Evolutionary conservation across 148 eudicot species (phyloP), one percentile per base, ranked within the genome.

Genomic region (Linanthus parryae): DNA sequence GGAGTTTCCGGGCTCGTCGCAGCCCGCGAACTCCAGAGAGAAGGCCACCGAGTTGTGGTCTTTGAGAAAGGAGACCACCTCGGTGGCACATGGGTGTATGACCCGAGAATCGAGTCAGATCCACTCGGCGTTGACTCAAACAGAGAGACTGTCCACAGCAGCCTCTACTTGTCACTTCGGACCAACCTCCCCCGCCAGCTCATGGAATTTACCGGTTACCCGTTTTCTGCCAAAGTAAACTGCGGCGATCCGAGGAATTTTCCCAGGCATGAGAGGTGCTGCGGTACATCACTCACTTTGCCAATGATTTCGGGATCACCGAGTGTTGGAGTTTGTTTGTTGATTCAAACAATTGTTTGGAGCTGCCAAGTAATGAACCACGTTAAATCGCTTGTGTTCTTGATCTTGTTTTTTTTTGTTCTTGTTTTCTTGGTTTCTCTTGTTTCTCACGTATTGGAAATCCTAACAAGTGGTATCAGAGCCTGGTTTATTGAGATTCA

Each of bases 1-100:
- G 98, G 98, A 21, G 81, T 90, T 26, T 83, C 86, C 35, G 96
- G 98, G 0, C 76, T 92, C 10, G 73, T 62, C 57, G 83, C 98
- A 28, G 94, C 94, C 14, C 78, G 74, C 13, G 94, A 84, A 64
- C 88, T 92, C 54, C 69, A 68, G 3, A 73, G 68, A 4, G 94
- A 87, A 43, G 94, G 94, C 1, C 98, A 92, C 72, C 56, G 17
- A 7, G 98, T 83, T 27, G 85, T 79, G 7, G 83, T 87, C 11
- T 81, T 76, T 62, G 81, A 75, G 33, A 62, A 71, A 11, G 80
- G 63, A 44, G 9, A 58, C 43, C 44, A 65, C 12, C 15, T 73
- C 0, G 98, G 98, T 1, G 98, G 98, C 8, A 84, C 79, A 0
- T 92, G 98, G 98, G 52, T 68, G 9, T 92, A 92, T 68, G 51